These are phyloP conservation scores for Magnaporthales sp. DNA, from an alignment of 2,329 filamentous ascomycete species.

Conservation along the genomic window DNA sequence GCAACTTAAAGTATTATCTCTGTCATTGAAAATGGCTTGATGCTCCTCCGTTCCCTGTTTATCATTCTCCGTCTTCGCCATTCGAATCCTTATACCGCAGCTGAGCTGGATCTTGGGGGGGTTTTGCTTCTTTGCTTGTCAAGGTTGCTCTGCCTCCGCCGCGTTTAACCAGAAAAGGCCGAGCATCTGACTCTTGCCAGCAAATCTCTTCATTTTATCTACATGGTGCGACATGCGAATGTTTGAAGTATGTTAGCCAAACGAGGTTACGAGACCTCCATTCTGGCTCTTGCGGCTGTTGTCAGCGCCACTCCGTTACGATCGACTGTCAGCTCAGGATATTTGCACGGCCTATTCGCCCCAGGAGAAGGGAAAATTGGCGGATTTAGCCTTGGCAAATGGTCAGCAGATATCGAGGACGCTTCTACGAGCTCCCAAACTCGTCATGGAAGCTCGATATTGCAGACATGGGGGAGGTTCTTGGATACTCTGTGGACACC, in stretches of 20 bases:
- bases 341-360: not conserved
- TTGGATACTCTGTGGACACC: not conserved
- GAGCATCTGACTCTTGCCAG: not conserved
- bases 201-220: not conserved
- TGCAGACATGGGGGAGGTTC: not conserved
- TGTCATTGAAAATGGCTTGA: not conserved
- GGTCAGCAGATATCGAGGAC: not conserved
- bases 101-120: not conserved
- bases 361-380: not conserved
- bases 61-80: too few relatives aligned
- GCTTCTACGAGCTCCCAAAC: not conserved
- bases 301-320: not conserved
- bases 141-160: not conserved
- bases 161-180: not conserved
- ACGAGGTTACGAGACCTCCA: not conserved
- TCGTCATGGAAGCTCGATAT: not conserved
- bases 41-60: not conserved
- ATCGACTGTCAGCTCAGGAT: not conserved
- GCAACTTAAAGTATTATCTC: not conserved
- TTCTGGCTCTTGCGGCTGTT: not conserved
- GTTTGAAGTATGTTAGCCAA: not conserved
- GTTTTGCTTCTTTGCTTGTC: conserved; percentile 2
- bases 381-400: not conserved
- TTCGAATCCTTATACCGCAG: not conserved
- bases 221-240: not conserved